phyloP scores from a whole-genome alignment of 257 asterid genomes.

The Nicotiana otophora region DNA sequence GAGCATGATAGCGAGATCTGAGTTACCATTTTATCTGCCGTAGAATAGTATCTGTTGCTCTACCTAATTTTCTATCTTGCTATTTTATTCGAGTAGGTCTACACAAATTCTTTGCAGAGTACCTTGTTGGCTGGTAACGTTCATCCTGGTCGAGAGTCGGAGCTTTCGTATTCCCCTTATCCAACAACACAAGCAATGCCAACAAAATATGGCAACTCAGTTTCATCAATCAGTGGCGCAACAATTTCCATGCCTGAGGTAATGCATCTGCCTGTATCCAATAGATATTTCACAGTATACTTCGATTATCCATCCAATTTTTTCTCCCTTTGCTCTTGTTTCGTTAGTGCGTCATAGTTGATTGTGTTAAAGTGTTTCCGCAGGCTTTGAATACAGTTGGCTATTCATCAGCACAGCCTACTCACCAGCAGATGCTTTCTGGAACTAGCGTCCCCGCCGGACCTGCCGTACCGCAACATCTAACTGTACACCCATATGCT shows the following conservation, averaged over 20 bases:
- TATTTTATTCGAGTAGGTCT: slow-evolving; percentile 31
- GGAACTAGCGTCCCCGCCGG: slow-evolving; percentile 56
- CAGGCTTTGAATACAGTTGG: slow-evolving; percentile 13
- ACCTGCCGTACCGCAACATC: slow-evolving; percentile 64
- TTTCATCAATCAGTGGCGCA: slow-evolving; percentile 49
- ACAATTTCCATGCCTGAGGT: slow-evolving; percentile 73
- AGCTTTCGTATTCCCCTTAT: slow-evolving; percentile 57
- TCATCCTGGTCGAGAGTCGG: slow-evolving; percentile 63
- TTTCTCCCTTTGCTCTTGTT: not conserved
- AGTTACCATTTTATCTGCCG: not conserved
- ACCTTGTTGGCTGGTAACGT: slow-evolving; percentile 50
- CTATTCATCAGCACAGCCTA: slow-evolving; percentile 52
- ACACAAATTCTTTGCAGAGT: slow-evolving; percentile 55
- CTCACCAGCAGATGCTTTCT: slow-evolving; percentile 46
- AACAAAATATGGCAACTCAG: slow-evolving; percentile 51
- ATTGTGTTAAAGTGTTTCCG: not conserved
- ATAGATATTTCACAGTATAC: not conserved
- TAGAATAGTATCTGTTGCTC: not conserved
- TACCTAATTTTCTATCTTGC: slow-evolving; percentile 6
- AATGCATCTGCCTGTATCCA: not conserved
- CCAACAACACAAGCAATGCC: slow-evolving; percentile 47
- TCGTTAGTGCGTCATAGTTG: not conserved
- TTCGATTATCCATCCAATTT: too few relatives aligned
- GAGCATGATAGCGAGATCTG: not conserved
- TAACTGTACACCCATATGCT: slow-evolving; percentile 63